Evolutionary conservation across 345 rosid genomes (phyloP).

Genomic region (Jatropha curcas): DNA sequence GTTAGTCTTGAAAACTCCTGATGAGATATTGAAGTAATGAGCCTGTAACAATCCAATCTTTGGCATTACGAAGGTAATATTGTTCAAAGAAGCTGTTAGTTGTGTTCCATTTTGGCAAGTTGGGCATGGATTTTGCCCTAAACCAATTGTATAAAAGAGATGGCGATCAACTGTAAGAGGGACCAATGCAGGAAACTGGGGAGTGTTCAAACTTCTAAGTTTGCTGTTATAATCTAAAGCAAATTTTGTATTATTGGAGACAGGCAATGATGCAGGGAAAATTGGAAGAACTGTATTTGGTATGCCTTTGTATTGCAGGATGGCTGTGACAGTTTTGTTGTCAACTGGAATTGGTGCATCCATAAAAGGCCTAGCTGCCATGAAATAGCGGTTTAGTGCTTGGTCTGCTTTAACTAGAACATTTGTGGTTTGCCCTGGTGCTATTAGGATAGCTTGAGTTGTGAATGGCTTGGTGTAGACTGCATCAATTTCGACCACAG

Average conservation of each 20-base stretch:
- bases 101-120: constrained; percentile 25
- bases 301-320: constrained; percentile 1
- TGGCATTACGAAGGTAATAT: constrained; percentile 34
- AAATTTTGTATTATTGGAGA: not conserved
- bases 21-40: constrained; percentile 27
- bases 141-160: not conserved
- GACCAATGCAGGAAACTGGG: not conserved
- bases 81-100: constrained; percentile 29
- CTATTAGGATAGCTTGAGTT: constrained; percentile 52
- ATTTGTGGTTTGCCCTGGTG: constrained; percentile 86
- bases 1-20: constrained; percentile 25
- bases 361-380: constrained; percentile 71
- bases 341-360: constrained; percentile 70
- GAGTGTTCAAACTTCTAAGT: constrained; percentile 1
- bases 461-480: no score
- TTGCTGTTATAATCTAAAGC: not conserved
- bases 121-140: not conserved
- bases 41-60: constrained; percentile 27
- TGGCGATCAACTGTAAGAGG: not conserved
- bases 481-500: constrained; percentile 67
- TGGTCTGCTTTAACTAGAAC: constrained; percentile 65
- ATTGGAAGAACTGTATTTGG: not conserved
- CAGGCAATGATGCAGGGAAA: no score
- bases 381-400: constrained; percentile 52
- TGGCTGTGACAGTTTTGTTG: constrained; percentile 59